A percentile compares a stretch with the other conserved stretches of the same genome.
Conservation (phyloP, 78 protist genomes). For the Dictyostelium brefeldianum region DNA sequence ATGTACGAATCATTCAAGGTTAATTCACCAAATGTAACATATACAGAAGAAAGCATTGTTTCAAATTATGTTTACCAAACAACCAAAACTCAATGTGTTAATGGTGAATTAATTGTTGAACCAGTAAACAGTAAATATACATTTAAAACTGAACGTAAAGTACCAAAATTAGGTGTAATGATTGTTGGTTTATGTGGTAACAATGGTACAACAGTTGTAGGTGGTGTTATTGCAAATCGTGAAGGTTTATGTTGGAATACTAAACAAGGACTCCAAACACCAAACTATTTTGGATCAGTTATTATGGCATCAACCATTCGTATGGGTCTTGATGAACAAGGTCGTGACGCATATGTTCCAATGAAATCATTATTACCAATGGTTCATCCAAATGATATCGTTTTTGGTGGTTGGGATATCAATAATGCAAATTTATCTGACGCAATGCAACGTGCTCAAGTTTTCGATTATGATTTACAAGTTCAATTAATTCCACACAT, state of each 20-base stretch:
- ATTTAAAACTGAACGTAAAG: constrained; percentile 70
- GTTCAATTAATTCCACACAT: constrained; percentile 93
- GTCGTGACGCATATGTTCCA: constrained; percentile 93
- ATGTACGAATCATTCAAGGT: constrained; percentile 80
- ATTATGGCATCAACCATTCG: constrained; percentile 94
- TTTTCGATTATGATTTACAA: constrained; percentile 95
- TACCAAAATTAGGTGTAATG: constrained; percentile 90
- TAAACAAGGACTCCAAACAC: constrained; percentile 89
- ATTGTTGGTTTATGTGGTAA: constrained; percentile 99
- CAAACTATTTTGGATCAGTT: constrained; percentile 98
- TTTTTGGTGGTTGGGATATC: constrained; percentile 99
- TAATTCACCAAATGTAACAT: constrained; percentile 84
- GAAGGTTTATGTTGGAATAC: constrained; percentile 95
- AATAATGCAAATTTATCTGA: constrained; percentile 91
- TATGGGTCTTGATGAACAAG: constrained; percentile 87
- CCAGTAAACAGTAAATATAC: constrained; percentile 73
- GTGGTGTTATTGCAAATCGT: constrained; percentile 97
- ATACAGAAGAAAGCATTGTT: constrained; percentile 86
- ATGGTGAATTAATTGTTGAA: constrained; percentile 81
- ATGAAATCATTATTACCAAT: constrained; percentile 96
- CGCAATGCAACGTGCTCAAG: constrained; percentile 98
- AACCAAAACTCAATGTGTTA: constrained; percentile 44
- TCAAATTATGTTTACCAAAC: constrained; percentile 87
- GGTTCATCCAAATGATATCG: constrained; percentile 98
- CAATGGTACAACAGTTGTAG: constrained; percentile 99